Evolutionary conservation across 768 basidiomycete genomes (phyloP), one percentile per base, ranked within the genome.

Genomic region (Tricholoma furcatifolium): DNA sequence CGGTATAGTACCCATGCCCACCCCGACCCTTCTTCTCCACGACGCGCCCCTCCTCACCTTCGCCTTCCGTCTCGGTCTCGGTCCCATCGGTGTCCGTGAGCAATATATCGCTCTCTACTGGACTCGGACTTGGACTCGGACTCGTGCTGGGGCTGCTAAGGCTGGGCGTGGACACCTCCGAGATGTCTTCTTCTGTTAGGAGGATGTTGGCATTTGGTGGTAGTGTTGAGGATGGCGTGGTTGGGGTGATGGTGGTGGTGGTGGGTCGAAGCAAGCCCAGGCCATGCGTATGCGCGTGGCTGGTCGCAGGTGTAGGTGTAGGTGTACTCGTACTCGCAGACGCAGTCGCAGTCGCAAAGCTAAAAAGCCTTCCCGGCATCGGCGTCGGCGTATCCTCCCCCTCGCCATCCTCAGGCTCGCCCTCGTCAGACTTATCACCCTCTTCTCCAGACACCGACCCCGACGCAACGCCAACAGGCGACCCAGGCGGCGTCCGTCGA

Each of bases 1-100:
- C 76, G 54, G 73, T 75, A 62, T 89, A 88, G n/a, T n/a, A n/a
- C n/a, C n/a, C n/a, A n/a, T n/a, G n/a, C n/a, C 30, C 49, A 10
- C 31, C 40, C 23, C 35, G n/a, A 11, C 35, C 4, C 2, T 24
- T 14, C 9, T 7, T 21, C 30, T 18, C 31, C 7, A 21, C 24
- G n/a, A 5, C 31, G 4, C 32, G 41, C 17, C 50, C 50, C 40
- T 53, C 42, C 38, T 58, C 60, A n/a, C 56, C 51, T 24, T 57
- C 60, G 5, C 59, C 60, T 31, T 44, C 39, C n/a, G 17, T 40
- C 31, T 60, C 58, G 18, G 57, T 57, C 48, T 59, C 63, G 43
- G 53, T 62, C 46, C 69, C 68, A 39, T 63, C 63, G 34, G 53
- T 49, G 14, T 73, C 71, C 4, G 65, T 64, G 11, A 78, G 76